A percentile compares a stretch with the other conserved stretches of the same genome.
Evolutionary conservation across 2,329 filamentous ascomycete genomes (phyloP).

Genomic region (Cordyceps pruinosa): DNA sequence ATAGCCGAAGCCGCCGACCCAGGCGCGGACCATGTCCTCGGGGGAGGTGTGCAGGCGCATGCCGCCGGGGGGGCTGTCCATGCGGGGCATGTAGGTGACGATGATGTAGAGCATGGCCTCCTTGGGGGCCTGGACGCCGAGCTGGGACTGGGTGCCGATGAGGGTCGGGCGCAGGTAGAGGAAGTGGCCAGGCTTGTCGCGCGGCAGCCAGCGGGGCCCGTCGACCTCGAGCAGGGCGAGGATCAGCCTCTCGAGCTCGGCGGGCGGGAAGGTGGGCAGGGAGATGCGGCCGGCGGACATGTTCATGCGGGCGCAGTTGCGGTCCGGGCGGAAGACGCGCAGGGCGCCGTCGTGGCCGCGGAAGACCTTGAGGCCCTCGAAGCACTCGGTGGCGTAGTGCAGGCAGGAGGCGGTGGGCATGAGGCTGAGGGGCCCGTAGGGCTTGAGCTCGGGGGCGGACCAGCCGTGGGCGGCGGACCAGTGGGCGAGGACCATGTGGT

Average conservation of each 20-base stretch:
- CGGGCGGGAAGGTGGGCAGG: conserved; percentile 64
- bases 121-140: conserved; percentile 73
- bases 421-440: conserved; percentile 70
- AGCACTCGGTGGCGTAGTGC: conserved; percentile 88
- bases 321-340: conserved; percentile 69
- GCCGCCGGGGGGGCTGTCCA: conserved; percentile 47
- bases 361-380: conserved; percentile 79
- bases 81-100: conserved; percentile 51
- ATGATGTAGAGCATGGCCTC: conserved; percentile 89
- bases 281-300: conserved; percentile 59
- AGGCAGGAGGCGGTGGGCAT: conserved; percentile 75
- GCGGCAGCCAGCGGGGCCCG: conserved; percentile 72
- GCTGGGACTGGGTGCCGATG: conserved; percentile 72
- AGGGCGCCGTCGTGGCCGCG: conserved; percentile 69
- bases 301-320: conserved; percentile 61
- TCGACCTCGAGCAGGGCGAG: conserved; percentile 65
- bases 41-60: conserved; percentile 72
- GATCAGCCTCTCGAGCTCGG: conserved; percentile 68
- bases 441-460: conserved; percentile 64
- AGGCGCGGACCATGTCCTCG: conserved; percentile 80
- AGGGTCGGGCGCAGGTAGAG: conserved; percentile 83
- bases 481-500: conserved; percentile 77
- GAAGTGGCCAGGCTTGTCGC: conserved; percentile 59
- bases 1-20: conserved; percentile 88
- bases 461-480: conserved; percentile 65